Conservation (phyloP, 768 basidiomycete species). For the Hysterangium stoloniferum region DNA sequence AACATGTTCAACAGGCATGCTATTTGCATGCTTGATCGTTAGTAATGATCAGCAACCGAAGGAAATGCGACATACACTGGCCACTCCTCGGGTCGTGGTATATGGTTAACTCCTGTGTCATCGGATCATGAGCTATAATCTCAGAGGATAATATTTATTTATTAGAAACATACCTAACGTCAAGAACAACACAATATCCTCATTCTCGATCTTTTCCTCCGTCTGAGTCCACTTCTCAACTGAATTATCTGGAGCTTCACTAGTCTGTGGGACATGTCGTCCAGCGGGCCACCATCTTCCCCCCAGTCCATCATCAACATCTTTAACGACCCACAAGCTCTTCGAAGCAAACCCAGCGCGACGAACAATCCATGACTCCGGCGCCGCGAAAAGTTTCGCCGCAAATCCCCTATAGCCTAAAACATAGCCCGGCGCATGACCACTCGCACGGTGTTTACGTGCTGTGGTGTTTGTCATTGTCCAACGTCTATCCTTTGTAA, state of each 20-base stretch:
- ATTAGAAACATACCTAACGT: slow-evolving; percentile 50
- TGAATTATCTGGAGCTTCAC: slow-evolving; percentile 62
- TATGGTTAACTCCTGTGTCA: slow-evolving; percentile 59
- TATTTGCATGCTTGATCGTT: too few species aligned
- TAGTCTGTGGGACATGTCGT: slow-evolving; percentile 81
- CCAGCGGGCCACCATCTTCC: slow-evolving; percentile 75
- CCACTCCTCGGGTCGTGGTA: slow-evolving; percentile 84
- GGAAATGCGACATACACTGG: slow-evolving; percentile 66
- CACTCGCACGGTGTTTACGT: slow-evolving; percentile 61
- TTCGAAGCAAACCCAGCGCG: slow-evolving; percentile 69
- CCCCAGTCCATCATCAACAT: slow-evolving; percentile 43
- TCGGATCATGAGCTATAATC: not conserved
- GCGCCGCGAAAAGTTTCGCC: slow-evolving; percentile 55
- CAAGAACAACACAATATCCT: slow-evolving; percentile 73
- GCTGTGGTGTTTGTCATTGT: slow-evolving; percentile 58
- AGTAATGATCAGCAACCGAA: too few species aligned
- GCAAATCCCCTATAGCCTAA: slow-evolving; percentile 56
- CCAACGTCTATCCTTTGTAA: slow-evolving; percentile 69
- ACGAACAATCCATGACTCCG: slow-evolving; percentile 60
- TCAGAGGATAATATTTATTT: not conserved
- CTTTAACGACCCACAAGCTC: slow-evolving; percentile 70
- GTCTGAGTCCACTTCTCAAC: slow-evolving; percentile 65
- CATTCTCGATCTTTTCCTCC: slow-evolving; percentile 54
- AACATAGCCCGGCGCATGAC: slow-evolving; percentile 62
- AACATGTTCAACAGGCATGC: not conserved